Conservation (phyloP, 75 land plant species). For the Azolla pinnata region DNA sequence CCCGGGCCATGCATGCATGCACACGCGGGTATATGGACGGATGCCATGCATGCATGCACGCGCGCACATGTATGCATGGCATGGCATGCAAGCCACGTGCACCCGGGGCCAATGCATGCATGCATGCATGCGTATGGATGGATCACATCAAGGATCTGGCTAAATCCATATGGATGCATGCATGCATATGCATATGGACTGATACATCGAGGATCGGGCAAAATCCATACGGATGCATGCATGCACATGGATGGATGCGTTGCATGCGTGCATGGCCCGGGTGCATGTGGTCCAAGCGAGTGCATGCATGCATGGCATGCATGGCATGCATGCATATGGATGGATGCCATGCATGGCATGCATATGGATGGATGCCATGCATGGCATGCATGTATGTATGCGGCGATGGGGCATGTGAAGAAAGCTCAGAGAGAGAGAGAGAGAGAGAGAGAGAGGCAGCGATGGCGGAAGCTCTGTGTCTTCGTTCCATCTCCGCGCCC, state of each 20-base stretch:
- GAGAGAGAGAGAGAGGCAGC: too few relatives aligned
- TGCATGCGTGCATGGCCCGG: not conserved
- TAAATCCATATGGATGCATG: not conserved
- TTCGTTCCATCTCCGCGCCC: too few relatives aligned
- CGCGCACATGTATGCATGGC: not conserved
- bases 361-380: too few relatives aligned
- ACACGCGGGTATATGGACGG: not conserved
- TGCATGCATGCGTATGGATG: not conserved
- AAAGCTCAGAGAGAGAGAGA: too few relatives aligned
- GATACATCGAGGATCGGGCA: not conserved
- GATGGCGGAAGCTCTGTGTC: too few relatives aligned
- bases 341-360: too few relatives aligned
- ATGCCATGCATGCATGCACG: not conserved
- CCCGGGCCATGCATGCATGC: not conserved
- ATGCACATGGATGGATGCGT: not conserved
- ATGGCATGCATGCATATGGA: too few relatives aligned
- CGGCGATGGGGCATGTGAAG: too few relatives aligned
- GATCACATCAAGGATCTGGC: not conserved
- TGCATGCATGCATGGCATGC: not conserved
- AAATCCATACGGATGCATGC: not conserved
- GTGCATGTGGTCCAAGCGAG: not conserved
- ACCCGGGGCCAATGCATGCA: not conserved
- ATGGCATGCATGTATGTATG: too few relatives aligned
- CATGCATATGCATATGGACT: not conserved
- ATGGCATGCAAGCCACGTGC: too few relatives aligned